These are phyloP conservation scores for Aspergillus oerlinghausenensis DNA, from an alignment of 2,329 filamentous ascomycete genomes.

Conservation along the genomic window DNA sequence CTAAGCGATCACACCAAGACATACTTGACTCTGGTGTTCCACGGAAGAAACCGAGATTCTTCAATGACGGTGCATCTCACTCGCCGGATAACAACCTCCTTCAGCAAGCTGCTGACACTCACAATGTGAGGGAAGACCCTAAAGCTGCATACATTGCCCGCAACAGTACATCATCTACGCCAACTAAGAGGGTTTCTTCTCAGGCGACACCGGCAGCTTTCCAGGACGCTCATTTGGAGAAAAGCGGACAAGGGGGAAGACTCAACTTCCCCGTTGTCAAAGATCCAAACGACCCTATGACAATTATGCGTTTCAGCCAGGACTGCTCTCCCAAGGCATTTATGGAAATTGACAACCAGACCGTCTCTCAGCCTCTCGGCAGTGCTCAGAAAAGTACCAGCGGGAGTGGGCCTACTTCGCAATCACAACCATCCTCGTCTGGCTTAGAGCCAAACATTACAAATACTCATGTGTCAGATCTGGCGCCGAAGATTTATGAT, in stretches of 20 bases:
- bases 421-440: conserved; percentile 18
- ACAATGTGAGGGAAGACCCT: not conserved
- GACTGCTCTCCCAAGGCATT: conserved; percentile 50
- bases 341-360: conserved; percentile 11
- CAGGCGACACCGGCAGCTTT: conserved; percentile 21
- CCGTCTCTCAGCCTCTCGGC: conserved; percentile 3
- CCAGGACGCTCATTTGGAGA: conserved; percentile 23
- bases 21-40: not conserved
- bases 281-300: conserved; percentile 63
- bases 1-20: conserved; percentile 1
- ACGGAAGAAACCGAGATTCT: conserved; percentile 8
- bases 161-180: conserved; percentile 5
- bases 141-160: conserved; percentile 1
- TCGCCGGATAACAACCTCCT: not conserved
- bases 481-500: conserved; percentile 20
- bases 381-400: conserved; percentile 4
- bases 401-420: conserved; percentile 11
- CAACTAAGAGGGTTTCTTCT: conserved; percentile 11
- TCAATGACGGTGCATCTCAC: not conserved
- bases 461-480: conserved; percentile 16
- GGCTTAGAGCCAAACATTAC: conserved; percentile 4
- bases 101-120: not conserved
- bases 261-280: conserved; percentile 73
- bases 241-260: conserved; percentile 36
- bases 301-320: conserved; percentile 63